Evolutionary conservation across 75 land plant genomes (phyloP).

Genomic region (Cunninghamia lanceolata): DNA sequence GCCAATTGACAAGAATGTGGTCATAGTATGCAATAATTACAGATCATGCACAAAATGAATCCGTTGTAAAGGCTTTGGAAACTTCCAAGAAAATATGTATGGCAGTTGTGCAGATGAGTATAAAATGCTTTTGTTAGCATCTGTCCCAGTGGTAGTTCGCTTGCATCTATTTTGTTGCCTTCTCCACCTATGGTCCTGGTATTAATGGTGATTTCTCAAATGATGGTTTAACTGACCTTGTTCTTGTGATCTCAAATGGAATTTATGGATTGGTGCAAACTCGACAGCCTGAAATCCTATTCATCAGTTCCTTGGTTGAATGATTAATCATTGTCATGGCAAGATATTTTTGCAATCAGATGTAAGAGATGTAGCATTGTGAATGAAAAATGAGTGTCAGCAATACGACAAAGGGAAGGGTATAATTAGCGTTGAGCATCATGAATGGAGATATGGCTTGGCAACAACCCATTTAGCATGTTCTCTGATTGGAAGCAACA

Average conservation of each 20-base stretch:
- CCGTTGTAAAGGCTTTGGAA: too few relatives aligned
- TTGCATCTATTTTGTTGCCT: constrained; percentile 55
- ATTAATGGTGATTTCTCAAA: constrained; percentile 77
- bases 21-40: too few relatives aligned
- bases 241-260: constrained; percentile 69
- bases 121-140: too few relatives aligned
- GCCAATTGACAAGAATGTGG: too few relatives aligned
- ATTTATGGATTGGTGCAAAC: constrained; percentile 93
- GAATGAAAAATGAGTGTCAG: constrained; percentile 58
- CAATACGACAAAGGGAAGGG: constrained; percentile 45
- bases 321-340: constrained; percentile 78
- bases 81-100: too few relatives aligned
- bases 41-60: too few relatives aligned
- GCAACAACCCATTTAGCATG: constrained; percentile 68
- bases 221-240: constrained; percentile 89
- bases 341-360: constrained; percentile 86
- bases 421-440: constrained; percentile 17
- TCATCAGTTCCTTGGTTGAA: constrained; percentile 90
- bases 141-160: constrained; percentile 65
- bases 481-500: constrained; percentile 76
- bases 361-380: constrained; percentile 44
- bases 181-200: constrained; percentile 66
- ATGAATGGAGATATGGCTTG: constrained; percentile 39
- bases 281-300: constrained; percentile 85
- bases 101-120: too few relatives aligned